phyloP scores from a whole-genome alignment of 2,329 filamentous ascomycete genomes.

The Cercospora nicotianae region DNA sequence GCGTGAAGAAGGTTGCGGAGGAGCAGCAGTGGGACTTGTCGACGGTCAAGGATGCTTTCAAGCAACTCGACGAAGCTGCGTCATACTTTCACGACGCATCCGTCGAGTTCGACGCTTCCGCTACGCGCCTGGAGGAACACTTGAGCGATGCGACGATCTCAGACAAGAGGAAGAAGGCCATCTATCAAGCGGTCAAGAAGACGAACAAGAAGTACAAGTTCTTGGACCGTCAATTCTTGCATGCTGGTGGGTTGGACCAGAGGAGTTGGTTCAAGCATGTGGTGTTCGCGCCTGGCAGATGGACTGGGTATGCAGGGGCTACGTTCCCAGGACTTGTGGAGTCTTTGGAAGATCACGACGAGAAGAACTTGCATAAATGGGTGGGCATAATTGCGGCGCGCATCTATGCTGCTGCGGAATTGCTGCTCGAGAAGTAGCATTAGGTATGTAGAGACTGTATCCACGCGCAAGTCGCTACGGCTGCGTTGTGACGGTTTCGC shows the following conservation, averaged over 20 bases:
- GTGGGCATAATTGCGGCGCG: conserved; percentile 42
- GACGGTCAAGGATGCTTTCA: conserved; percentile 41
- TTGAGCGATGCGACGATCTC: conserved; percentile 49
- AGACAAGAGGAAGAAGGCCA: conserved; percentile 52
- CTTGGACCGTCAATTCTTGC: conserved; percentile 78
- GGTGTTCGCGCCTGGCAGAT: conserved; percentile 85
- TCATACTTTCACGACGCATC: conserved; percentile 51
- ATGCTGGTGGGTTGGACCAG: conserved; percentile 72
- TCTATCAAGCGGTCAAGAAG: conserved; percentile 50
- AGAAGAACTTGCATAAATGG: conserved; percentile 46
- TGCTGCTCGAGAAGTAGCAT: conserved; percentile 18
- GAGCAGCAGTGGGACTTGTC: conserved; percentile 15
- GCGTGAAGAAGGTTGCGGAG: conserved; percentile 41
- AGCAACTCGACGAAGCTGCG: conserved; percentile 52
- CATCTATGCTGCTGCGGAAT: conserved; percentile 28
- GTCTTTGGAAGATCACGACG: conserved; percentile 53
- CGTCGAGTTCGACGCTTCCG: conserved; percentile 53
- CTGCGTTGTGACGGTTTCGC: background rate
- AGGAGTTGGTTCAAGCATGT: conserved; percentile 92
- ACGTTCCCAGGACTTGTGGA: conserved; percentile 67
- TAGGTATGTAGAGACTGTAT: background rate
- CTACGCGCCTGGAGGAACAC: conserved; percentile 38
- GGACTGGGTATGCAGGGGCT: conserved; percentile 84
- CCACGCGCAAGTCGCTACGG: background rate
- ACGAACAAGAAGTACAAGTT: conserved; percentile 82